Evolutionary conservation across 495 filamentous ascomycete genomes (phyloP).

Genomic region (Neurospora hispaniola): DNA sequence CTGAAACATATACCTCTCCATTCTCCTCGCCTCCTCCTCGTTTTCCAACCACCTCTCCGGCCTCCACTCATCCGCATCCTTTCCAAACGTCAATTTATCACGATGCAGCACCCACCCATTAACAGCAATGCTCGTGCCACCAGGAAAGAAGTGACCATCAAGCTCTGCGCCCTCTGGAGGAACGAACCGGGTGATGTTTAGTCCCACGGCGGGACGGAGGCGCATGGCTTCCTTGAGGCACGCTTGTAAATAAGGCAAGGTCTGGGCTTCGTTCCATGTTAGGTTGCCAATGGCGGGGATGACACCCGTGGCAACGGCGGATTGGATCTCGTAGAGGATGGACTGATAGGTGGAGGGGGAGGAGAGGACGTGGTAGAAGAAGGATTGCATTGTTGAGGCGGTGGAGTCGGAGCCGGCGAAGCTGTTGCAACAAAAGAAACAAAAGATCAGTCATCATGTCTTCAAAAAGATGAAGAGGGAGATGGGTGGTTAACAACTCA

Average conservation of each 20-base stretch:
- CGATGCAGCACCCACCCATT: slow-evolving; percentile 47
- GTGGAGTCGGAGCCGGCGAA: slow-evolving; percentile 56
- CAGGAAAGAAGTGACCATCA: slow-evolving; percentile 43
- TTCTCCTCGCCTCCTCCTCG: slow-evolving; percentile 30
- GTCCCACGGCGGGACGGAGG: slow-evolving; percentile 49
- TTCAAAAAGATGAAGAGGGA: too few relatives aligned
- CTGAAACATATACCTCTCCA: slow-evolving; percentile 43
- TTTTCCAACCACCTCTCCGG: slow-evolving; percentile 59
- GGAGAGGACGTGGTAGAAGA: slow-evolving; percentile 43
- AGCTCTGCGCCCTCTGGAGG: slow-evolving; percentile 44
- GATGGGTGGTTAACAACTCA: slow-evolving; percentile 8
- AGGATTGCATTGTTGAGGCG: slow-evolving; percentile 46
- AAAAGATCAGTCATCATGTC: not conserved
- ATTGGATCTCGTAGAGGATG: slow-evolving; percentile 36
- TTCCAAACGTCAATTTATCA: slow-evolving; percentile 46
- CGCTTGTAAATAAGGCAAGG: slow-evolving; percentile 50
- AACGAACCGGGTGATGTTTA: slow-evolving; percentile 42
- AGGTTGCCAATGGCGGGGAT: slow-evolving; percentile 34
- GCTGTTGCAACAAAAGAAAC: slow-evolving; percentile 12
- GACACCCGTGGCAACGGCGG: slow-evolving; percentile 24
- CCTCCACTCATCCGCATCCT: slow-evolving; percentile 49
- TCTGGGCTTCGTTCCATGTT: slow-evolving; percentile 34
- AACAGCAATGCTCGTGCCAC: slow-evolving; percentile 37
- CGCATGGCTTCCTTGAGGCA: slow-evolving; percentile 59
- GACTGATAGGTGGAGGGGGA: slow-evolving; percentile 30